phyloP scores from a whole-genome alignment of 2,329 filamentous ascomycete species.

The Nothophoma quercina region DNA sequence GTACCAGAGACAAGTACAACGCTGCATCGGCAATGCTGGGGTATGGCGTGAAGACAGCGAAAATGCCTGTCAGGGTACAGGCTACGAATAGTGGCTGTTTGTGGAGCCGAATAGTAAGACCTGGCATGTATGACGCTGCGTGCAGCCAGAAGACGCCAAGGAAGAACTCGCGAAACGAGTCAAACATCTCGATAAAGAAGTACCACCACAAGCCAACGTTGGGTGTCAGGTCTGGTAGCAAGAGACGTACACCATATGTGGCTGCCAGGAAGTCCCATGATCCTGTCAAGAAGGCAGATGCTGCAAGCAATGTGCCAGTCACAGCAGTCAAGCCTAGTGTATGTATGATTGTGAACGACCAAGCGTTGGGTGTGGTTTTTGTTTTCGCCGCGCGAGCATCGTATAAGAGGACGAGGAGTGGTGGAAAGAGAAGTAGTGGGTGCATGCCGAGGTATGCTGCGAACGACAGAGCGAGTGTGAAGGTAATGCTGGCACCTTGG shows the following conservation, averaged over 20 bases:
- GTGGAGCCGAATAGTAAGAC: conserved; percentile 81
- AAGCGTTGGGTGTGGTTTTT: conserved; percentile 36
- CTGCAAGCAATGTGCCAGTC: conserved; percentile 64
- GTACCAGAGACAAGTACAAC: conserved; percentile 81
- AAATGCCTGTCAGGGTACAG: conserved; percentile 84
- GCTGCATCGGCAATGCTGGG: conserved; percentile 91
- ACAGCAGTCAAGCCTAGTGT: conserved; percentile 61
- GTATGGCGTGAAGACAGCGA: conserved; percentile 96
- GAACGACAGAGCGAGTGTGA: conserved; percentile 84
- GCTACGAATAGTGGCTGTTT: conserved; percentile 87
- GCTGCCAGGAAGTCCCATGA: conserved; percentile 89
- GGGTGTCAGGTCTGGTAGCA: conserved; percentile 89
- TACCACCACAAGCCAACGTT: conserved; percentile 99
- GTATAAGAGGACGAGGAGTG: conserved; percentile 80
- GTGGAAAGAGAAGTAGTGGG: conserved; percentile 83
- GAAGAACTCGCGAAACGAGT: conserved; percentile 97
- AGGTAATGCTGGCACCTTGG: conserved; percentile 71
- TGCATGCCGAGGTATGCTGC: conserved; percentile 94
- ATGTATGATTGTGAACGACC: conserved; percentile 64
- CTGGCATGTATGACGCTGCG: conserved; percentile 86
- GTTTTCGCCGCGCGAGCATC: conserved; percentile 40
- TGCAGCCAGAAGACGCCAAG: conserved; percentile 98
- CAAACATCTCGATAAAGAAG: conserved; percentile 99
- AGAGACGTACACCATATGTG: conserved; percentile 91
- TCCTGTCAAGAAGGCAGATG: conserved; percentile 76